phyloP scores from a whole-genome alignment of 257 asterid species.

The Solanum dulcamara region DNA sequence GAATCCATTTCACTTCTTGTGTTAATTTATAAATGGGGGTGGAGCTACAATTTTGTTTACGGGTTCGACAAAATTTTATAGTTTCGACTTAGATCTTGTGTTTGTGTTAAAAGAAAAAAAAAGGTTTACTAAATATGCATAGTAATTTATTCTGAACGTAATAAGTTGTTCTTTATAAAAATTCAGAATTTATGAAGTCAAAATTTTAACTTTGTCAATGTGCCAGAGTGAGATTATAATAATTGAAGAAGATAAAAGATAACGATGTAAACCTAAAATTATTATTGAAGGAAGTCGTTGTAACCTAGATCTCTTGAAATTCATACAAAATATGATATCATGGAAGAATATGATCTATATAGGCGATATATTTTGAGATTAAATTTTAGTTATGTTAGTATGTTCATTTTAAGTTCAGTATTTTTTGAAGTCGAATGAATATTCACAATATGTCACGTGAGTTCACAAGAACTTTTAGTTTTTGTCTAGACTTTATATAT shows the following conservation, averaged over 20 bases:
- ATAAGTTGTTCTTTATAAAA: too few relatives aligned
- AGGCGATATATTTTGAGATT: not conserved
- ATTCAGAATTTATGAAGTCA: too few relatives aligned
- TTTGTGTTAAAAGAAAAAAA: too few relatives aligned
- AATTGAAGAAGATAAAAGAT: not conserved
- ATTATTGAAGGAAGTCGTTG: not conserved
- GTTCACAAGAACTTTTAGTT: fast-evolving
- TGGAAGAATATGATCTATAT: not conserved
- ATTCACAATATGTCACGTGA: not conserved
- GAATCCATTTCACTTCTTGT: too few relatives aligned
- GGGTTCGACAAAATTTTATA: too few relatives aligned
- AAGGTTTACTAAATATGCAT: too few relatives aligned
- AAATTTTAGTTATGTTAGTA: fast-evolving
- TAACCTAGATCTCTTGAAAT: not conserved
- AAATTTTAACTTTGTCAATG: too few relatives aligned
- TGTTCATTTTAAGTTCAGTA: not conserved
- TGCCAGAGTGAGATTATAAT: not conserved
- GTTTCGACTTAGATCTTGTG: too few relatives aligned
- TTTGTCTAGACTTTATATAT: not conserved
- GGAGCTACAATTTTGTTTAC: too few relatives aligned
- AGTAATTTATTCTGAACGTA: too few relatives aligned
- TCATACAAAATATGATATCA: not conserved
- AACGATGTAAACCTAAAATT: not conserved
- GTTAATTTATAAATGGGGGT: too few relatives aligned
- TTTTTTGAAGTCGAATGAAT: not conserved